These are phyloP conservation scores for Pichia pseudocactophila DNA, from an alignment of 805 yeast species.

Conservation along the genomic window DNA sequence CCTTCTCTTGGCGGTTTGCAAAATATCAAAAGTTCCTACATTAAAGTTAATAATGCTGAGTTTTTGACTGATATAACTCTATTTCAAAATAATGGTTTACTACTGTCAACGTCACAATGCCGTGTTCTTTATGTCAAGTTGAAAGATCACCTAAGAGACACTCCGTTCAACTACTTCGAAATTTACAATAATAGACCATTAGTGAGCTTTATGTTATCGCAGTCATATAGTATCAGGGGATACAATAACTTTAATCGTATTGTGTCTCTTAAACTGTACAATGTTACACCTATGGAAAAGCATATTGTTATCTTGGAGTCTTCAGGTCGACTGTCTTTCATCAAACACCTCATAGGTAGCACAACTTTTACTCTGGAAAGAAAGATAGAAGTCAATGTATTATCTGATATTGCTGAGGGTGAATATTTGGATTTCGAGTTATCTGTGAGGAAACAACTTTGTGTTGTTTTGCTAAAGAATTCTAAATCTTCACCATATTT, in stretches of 20 bases:
- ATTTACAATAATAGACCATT: slow-evolving; percentile 14
- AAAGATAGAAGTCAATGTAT: slow-evolving; percentile 1
- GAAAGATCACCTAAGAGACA: slow-evolving; percentile 61
- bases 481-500: no score
- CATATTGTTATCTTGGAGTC: slow-evolving; percentile 38
- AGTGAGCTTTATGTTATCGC: slow-evolving; percentile 10
- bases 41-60: slow-evolving; percentile 46
- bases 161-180: slow-evolving; percentile 25
- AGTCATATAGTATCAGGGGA: slow-evolving; percentile 15
- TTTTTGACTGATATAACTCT: slow-evolving; percentile 45
- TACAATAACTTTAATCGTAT: slow-evolving; percentile 35
- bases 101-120: slow-evolving; percentile 61
- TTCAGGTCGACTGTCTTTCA: slow-evolving; percentile 32
- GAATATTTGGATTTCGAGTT: slow-evolving; percentile 3
- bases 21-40: slow-evolving; percentile 27
- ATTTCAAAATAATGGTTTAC: slow-evolving; percentile 67
- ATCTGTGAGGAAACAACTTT: no score
- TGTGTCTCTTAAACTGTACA: slow-evolving; percentile 38
- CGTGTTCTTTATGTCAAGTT: slow-evolving; percentile 54
- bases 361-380: slow-evolving; percentile 8
- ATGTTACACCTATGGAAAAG: slow-evolving; percentile 39
- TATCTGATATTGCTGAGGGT: background rate
- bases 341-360: slow-evolving; percentile 28
- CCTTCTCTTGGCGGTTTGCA: slow-evolving; percentile 39
- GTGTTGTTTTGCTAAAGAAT: background rate